phyloP scores from a whole-genome alignment of 2,329 filamentous ascomycete species.

The Chaetomiaceae sp. region DNA sequence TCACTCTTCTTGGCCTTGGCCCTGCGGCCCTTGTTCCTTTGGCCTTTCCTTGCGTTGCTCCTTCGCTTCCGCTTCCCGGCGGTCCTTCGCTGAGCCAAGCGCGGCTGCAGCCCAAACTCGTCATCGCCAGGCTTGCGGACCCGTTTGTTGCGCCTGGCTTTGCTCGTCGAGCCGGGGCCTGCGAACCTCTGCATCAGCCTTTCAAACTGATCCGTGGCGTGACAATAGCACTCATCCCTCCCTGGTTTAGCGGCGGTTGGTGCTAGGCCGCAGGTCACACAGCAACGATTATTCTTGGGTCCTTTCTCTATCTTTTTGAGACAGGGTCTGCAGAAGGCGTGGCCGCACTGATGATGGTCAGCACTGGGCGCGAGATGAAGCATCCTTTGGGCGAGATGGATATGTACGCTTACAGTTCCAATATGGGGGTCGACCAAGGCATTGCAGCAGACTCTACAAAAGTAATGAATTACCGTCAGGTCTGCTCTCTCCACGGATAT shows the following conservation, averaged over 20 bases:
- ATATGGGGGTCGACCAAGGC: not conserved
- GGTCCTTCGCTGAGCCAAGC: not conserved
- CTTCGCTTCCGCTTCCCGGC: not conserved
- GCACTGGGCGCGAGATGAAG: too few relatives aligned
- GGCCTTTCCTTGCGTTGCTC: not conserved
- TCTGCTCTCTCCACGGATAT: too few relatives aligned
- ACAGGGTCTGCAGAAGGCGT: slow-evolving; percentile 12
- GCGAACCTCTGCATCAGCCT: not conserved
- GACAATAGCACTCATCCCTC: not conserved
- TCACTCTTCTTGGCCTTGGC: not conserved
- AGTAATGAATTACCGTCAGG: too few relatives aligned
- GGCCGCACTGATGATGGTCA: slow-evolving; percentile 7
- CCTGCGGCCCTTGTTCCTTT: not conserved
- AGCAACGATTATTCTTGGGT: not conserved
- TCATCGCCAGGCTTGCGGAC: slow-evolving; percentile 13
- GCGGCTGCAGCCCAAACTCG: slow-evolving; percentile 15
- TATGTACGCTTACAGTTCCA: not conserved
- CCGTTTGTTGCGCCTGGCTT: not conserved
- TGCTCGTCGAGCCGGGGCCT: not conserved
- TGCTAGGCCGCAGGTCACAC: not conserved
- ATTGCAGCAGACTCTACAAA: slow-evolving; percentile 10
- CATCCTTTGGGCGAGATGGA: not conserved
- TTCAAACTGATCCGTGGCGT: not conserved
- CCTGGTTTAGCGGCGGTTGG: not conserved
- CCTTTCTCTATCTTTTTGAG: not conserved